These are phyloP conservation scores for Laetiporus sulphureus DNA, from an alignment of 1,284 basidiomycete species.

Conservation along the genomic window DNA sequence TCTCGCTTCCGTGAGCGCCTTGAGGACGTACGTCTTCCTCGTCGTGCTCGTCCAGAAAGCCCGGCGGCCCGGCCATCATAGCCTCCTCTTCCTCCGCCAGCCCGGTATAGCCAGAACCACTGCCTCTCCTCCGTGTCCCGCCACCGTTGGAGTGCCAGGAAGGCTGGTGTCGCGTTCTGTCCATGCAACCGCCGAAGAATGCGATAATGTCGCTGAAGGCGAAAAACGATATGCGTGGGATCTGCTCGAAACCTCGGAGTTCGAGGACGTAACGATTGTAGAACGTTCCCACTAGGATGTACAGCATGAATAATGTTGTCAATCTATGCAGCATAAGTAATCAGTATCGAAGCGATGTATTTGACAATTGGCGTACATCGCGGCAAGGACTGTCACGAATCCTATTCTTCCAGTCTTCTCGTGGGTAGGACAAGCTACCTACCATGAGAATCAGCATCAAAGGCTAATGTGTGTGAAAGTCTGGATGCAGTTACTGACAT, in stretches of 20 bases:
- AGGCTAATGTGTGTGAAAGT: too few species aligned
- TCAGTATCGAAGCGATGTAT: slow-evolving; percentile 4
- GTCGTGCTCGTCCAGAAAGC: slow-evolving; percentile 25
- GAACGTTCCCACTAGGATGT: slow-evolving; percentile 52
- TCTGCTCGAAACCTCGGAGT: slow-evolving; percentile 53
- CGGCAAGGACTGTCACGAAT: slow-evolving; percentile 43
- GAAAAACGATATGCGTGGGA: slow-evolving; percentile 56
- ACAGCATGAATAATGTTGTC: slow-evolving; percentile 47
- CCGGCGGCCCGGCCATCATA: slow-evolving; percentile 25
- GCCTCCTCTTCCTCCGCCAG: slow-evolving; percentile 28
- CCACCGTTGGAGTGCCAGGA: slow-evolving; percentile 15
- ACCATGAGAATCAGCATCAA: slow-evolving; percentile 6
- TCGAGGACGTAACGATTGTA: slow-evolving; percentile 67
- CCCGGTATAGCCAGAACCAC: slow-evolving; percentile 21
- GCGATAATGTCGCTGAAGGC: slow-evolving; percentile 25
- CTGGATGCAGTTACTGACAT: too few species aligned
- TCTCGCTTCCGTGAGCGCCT: slow-evolving; percentile 9
- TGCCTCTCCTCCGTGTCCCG: slow-evolving; percentile 14
- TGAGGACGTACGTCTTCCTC: slow-evolving; percentile 17
- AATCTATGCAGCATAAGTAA: slow-evolving; percentile 29
- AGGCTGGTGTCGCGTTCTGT: too few species aligned
- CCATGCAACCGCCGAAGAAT: slow-evolving; percentile 20
- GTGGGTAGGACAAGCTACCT: slow-evolving; percentile 62
- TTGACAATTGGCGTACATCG: slow-evolving; percentile 39
- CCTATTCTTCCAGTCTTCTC: slow-evolving; percentile 45